Evolutionary conservation across 2,329 filamentous ascomycete species (phyloP), one percentile per base, ranked within the genome.

Genomic region (Falciphora oryzae): DNA sequence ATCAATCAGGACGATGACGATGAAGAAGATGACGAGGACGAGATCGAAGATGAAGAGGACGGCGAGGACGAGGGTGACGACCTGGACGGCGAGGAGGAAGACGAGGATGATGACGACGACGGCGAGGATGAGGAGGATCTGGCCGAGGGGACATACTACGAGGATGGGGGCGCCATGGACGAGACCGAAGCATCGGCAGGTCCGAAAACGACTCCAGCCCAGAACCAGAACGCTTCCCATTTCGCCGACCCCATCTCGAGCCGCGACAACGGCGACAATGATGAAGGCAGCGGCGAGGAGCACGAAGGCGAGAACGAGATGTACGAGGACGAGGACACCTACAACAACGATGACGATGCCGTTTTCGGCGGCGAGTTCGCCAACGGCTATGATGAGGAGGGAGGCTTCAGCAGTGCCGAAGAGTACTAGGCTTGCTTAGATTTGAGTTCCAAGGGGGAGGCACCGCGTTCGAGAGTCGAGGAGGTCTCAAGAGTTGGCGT

Each of bases 11-110:
- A 65, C 18, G 64, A 53, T 3, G 64, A 59, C 0, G 66, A 65
- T 0, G 67, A 63, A 5, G 63, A 67, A 3, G 65, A 67, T 1
- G 67, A 68, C 0, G 64, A 66, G 10, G 63, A 50, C 1, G 66
- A 67, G 3, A 65, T 65, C 1, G 65, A 63, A 1, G 65, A 65
- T 0, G 67, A 66, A 1, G 66, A 64, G 11, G 63, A 66, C 7
- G 64, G 50, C 3, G 65, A 63, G 2, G 66, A 65, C 0, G 64
- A 63, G 3, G 66, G 62, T 1, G 65, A 64, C 4, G 61, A 63
- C 2, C 57, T 58, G 2, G 60, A 65, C 10, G 61, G 32, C 5
- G 61, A 61, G 0, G 66, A 67, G 1, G 62, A 61, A 3, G 63
- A 64, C 1, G 57, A 61, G 14, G 63, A 63, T 1, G 62, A 64